A percentile compares a stretch with the other conserved stretches of the same genome.
Evolutionary conservation across 2,329 filamentous ascomycete genomes (phyloP).

Genomic region (Albophoma yamanashiensis): DNA sequence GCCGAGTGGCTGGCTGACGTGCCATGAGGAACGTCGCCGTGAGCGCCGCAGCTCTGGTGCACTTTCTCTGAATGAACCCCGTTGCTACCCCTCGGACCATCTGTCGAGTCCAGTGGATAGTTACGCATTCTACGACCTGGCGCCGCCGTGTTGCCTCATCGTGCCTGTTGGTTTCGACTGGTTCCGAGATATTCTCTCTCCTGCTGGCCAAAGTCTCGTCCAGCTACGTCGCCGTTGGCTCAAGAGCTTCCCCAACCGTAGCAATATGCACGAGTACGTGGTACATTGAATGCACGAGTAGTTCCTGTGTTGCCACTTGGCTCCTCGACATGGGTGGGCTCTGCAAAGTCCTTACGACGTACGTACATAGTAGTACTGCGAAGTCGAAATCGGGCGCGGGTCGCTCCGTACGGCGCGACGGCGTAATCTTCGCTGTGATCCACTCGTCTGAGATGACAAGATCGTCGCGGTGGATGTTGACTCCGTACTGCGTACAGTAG

Average conservation of each 20-base stretch:
- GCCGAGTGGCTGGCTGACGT: background rate
- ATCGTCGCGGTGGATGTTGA: background rate
- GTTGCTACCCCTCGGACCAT: background rate
- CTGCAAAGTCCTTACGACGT: no score
- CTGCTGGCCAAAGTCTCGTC: background rate
- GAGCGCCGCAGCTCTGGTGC: background rate
- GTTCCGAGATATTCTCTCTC: no score
- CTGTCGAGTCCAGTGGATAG: background rate
- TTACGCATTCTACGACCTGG: conserved; percentile 20
- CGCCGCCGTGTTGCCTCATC: conserved; percentile 18
- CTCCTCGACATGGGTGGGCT: background rate
- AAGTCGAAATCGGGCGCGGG: background rate
- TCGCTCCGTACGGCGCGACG: background rate
- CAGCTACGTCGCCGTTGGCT: background rate
- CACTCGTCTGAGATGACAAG: background rate
- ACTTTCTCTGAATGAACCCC: background rate
- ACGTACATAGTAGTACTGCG: no score
- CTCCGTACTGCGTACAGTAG: no score
- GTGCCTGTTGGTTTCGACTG: no score
- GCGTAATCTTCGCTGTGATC: background rate
- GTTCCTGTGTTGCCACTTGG: background rate
- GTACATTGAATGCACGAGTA: no score
- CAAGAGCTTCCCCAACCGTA: background rate
- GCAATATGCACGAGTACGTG: background rate
- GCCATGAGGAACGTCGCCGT: background rate